Base-by-base conservation (phyloP, 768 basidiomycete species). In the Calocybe cyanea region DNA sequence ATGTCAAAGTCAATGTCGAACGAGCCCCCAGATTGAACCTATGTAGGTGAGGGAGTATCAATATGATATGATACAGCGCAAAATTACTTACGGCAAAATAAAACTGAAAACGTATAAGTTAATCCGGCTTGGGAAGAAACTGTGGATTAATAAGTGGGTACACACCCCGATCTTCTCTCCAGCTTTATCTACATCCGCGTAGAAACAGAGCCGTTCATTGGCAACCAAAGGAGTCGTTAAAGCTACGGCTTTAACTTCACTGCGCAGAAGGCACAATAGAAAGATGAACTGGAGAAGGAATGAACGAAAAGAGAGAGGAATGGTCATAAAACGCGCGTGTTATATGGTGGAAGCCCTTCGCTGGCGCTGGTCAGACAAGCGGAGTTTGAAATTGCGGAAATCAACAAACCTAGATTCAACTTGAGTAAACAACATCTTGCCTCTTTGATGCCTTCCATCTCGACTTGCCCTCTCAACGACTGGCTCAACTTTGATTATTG, bases 11-110 rank as follows among this genome's bases (percentile, higher is more conserved):
- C 92, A 34, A 97, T 86, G 64, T 96, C 95, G 66, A 97, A 97
- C 1, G 91, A 86, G 48, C 95, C 95, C 37, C 95, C 95, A 21
- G 93, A 91, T 83, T 98, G 95, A 28, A 97, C 89, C 89, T 91
- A 28, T 6, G 25, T 6, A 28, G 25, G 5, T 28, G 44, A 6
- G 20, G 28, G 37, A 17, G 15, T 44, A 18, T 18, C 42, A 20
- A 48, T 24, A 43, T 45, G 31, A 30, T 7, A 32, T 32, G 10
- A n/a, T 32, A 15, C 20, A 8, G 36, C 14, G 4, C 19, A 25
- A 9, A 38, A n/a, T 43, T 2, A 71, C 85, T 46, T 67, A 91
- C 94, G 52, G 95, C 95, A 73, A 92, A 98, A 72, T 97, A 97
- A 69, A 99, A 97, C 81, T 97, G 61, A 60, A 51, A 50, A 32